Conservation (phyloP, 306 rosid genomes). For the Lotus japonicus region DNA sequence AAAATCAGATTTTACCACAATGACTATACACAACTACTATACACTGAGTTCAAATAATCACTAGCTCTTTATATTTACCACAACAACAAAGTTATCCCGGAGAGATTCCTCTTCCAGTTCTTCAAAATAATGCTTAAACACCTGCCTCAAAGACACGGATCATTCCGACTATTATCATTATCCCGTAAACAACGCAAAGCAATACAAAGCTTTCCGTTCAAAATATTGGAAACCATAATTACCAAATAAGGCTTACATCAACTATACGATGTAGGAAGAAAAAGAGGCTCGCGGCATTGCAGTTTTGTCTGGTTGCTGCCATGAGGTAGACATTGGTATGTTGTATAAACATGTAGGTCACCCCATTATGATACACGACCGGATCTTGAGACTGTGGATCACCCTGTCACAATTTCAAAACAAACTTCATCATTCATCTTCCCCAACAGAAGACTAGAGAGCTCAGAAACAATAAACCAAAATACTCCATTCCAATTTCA, state of each 20-base stretch:
- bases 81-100: slow-evolving; percentile 97
- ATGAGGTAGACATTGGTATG: slow-evolving; percentile 90
- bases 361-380: slow-evolving; percentile 78
- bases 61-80: slow-evolving; percentile 43
- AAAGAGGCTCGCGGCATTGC: slow-evolving; percentile 96
- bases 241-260: slow-evolving; percentile 54
- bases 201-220: background rate
- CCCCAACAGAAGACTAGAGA: background rate
- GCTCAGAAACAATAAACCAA: background rate
- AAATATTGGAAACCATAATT: slow-evolving; percentile 2
- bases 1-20: background rate
- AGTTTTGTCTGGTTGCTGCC: slow-evolving; percentile 89
- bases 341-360: slow-evolving; percentile 89
- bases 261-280: slow-evolving; percentile 86
- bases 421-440: background rate
- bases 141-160: slow-evolving; percentile 43
- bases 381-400: slow-evolving; percentile 96
- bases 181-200: background rate
- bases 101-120: slow-evolving; percentile 96
- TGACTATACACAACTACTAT: background rate
- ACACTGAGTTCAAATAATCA: background rate
- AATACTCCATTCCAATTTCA: background rate
- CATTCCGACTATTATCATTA: background rate
- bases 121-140: slow-evolving; percentile 94
- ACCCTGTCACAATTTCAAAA: slow-evolving; percentile 47